These are phyloP conservation scores for Chaetomium olivaceum DNA, from an alignment of 2,329 filamentous ascomycete species.

Conservation along the genomic window DNA sequence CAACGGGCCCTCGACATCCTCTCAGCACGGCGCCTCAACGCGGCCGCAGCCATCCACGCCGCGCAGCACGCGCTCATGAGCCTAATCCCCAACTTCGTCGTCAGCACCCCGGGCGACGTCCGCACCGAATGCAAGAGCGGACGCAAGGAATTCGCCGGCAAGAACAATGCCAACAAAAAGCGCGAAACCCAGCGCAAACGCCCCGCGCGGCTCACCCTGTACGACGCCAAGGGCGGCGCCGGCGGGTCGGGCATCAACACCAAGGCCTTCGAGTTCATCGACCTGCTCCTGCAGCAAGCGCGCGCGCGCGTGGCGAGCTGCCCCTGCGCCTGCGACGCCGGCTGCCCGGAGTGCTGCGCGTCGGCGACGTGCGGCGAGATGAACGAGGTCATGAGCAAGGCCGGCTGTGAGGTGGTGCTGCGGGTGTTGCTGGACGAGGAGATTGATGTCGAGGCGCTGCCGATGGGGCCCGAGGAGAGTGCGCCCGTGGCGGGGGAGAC, in stretches of 20 bases:
- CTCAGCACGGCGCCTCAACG: slow-evolving; percentile 68
- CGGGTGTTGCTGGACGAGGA: slow-evolving; percentile 72
- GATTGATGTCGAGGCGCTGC: slow-evolving; percentile 80
- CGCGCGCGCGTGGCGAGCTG: slow-evolving; percentile 75
- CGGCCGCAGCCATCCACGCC: slow-evolving; percentile 88
- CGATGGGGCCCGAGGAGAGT: slow-evolving; percentile 77
- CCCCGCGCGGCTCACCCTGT: slow-evolving; percentile 87
- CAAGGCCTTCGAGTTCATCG: slow-evolving; percentile 92
- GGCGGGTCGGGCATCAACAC: slow-evolving; percentile 82
- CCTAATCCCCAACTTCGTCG: slow-evolving; percentile 86
- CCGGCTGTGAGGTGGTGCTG: slow-evolving; percentile 78
- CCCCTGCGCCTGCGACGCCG: slow-evolving; percentile 72
- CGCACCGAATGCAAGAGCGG: slow-evolving; percentile 91
- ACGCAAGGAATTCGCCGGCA: slow-evolving; percentile 77
- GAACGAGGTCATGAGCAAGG: slow-evolving; percentile 93
- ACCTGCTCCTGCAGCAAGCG: slow-evolving; percentile 73
- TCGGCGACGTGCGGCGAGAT: slow-evolving; percentile 80
- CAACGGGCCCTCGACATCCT: slow-evolving; percentile 77
- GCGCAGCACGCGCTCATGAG: slow-evolving; percentile 89
- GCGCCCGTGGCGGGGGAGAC: slow-evolving; percentile 77
- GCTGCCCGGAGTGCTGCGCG: slow-evolving; percentile 88
- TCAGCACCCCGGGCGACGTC: slow-evolving; percentile 87
- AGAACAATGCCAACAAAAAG: slow-evolving; percentile 32
- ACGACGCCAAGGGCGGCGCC: slow-evolving; percentile 88
- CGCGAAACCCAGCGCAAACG: slow-evolving; percentile 71